phyloP scores from a whole-genome alignment of 805 yeast genomes.

The Kazachstania kunashirensis region DNA sequence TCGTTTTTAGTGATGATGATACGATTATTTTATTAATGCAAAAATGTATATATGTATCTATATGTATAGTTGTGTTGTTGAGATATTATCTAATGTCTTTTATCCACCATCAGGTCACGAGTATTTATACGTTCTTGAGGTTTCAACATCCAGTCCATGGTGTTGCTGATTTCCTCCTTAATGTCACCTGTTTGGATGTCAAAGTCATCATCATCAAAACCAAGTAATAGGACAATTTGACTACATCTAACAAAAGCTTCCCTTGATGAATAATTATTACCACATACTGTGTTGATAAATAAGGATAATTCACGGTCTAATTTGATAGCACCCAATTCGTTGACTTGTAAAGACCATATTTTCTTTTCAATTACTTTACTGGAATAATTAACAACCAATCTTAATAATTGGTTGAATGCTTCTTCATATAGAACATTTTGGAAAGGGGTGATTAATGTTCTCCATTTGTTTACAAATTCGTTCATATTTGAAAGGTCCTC shows the following conservation, averaged over 20 bases:
- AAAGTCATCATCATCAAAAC: conserved; percentile 63
- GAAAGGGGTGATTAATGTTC: conserved; percentile 53
- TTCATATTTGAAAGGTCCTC: conserved; percentile 32
- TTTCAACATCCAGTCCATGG: conserved; percentile 62
- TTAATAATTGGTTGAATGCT: conserved; percentile 40
- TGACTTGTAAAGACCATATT: conserved; percentile 58
- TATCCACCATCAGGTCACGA: conserved; percentile 43
- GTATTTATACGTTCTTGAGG: conserved; percentile 64
- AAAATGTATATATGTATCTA: too few species aligned
- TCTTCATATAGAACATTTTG: conserved; percentile 44
- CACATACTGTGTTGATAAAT: conserved; percentile 65
- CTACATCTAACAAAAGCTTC: conserved; percentile 74
- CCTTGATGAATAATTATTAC: conserved; percentile 60
- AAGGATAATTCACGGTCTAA: conserved; percentile 73
- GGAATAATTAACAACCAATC: conserved; percentile 42
- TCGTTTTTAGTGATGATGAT: too few species aligned
- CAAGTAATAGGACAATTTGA: conserved; percentile 72
- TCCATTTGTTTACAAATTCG: conserved; percentile 58
- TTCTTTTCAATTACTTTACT: conserved; percentile 55
- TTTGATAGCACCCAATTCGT: conserved; percentile 74
- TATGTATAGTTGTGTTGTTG: too few species aligned
- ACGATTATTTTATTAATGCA: too few species aligned
- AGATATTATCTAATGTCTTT: conserved; percentile 10
- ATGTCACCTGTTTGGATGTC: conserved; percentile 25
- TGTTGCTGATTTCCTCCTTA: conserved; percentile 34